Base-by-base conservation (phyloP, 192 early-diverging fungal species). In the Mortierella hygrophila region DNA sequence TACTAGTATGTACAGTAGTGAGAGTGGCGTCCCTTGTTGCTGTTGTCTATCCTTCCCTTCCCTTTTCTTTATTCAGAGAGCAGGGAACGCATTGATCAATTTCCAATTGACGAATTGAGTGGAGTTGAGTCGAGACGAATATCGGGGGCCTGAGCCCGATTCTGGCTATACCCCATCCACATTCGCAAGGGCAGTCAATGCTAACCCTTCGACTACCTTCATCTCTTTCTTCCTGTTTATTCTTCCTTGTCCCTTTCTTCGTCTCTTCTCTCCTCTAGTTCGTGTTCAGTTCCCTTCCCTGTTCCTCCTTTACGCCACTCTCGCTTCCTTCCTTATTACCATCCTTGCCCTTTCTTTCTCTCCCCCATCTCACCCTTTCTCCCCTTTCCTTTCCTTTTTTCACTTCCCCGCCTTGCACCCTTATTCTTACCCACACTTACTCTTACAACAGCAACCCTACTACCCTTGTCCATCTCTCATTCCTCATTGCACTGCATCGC, bases 291-390 rank as follows among this genome's bases (percentile, higher is more conserved):
- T 46, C 70, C 41, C 60, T 42, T 76, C n/a, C 16, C 80, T 57
- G 47, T 32, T 46, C 63, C 73, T 74, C 74, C 74, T 77, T 63
- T 9, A 74, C 55, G 21, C 54, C n/a, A 20, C 20, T 35, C 23
- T n/a, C 26, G 5, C 41, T 29, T 46, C 75, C 44, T 71, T 41
- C 41, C 26, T 10, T 11, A 9, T 72, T 15, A 13, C 54, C 47
- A 40, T 16, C 52, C 21, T 63, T 52, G 49, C 18, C 54, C 54
- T 57, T 60, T 46, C 73, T 78, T 71, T 60, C 38, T 40, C 38
- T 41, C 68, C 60, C 44, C 75, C 70, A 41, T 37, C 32, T 65
- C 52, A 26, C 65, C 46, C 29, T 72, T 79, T 79, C 10, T 42
- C 57, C 13, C 44, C 44, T 46, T 49, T 37, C 70, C 32, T 46